Base-by-base conservation (phyloP, 306 rosid species). In the Dalbergia cochinchinensis region DNA sequence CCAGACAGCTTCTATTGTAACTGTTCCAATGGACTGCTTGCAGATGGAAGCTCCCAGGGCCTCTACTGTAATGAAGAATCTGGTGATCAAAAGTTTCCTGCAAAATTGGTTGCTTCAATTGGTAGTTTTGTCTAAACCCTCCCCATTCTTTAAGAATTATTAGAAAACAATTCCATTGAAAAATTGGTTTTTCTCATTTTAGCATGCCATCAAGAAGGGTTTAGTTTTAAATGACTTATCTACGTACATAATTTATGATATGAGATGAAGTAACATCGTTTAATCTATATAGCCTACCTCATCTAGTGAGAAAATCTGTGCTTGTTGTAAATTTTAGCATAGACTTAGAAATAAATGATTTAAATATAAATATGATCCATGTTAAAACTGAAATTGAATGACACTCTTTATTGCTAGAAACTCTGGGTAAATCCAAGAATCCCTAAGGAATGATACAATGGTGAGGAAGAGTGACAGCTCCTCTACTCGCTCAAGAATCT, bases 1-100 rank as follows among this genome's bases (percentile, higher is more conserved):
- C 82, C 84, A 5, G 12, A 39, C 58, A 35, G 73, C 48, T 79
- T 84, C 82, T 84, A 69, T 44, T 79, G 84, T 10, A 26, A 6
- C 19, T 84, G 81, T 61, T 44, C 83, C 37, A 18, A 59, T 45
- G 80, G 42, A 22, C 6, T 33, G 11, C 18, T 31, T 37, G 50
- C 22, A 18, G 15, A 33, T 70, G 62, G 31, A 33, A 51, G 47
- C 18, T 31, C 15, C 4, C 16, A 54, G 7, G 48, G 48, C 11
- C 11, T 18, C 11, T 19, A 12, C 4, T 57, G 53, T 65, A 42
- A 41, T 77, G 44, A 19, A 4, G 44, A 19, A 4, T 3, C 74
- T 8, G 5, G 4, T 53, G 8, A 9, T 53, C 66, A 35, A 14
- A n/a, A 26, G 0, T 37, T 77, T 12, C 81, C 81, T 1, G 18